Conservation (phyloP, 495 filamentous ascomycete species). For the Cudoniella acicularis region DNA sequence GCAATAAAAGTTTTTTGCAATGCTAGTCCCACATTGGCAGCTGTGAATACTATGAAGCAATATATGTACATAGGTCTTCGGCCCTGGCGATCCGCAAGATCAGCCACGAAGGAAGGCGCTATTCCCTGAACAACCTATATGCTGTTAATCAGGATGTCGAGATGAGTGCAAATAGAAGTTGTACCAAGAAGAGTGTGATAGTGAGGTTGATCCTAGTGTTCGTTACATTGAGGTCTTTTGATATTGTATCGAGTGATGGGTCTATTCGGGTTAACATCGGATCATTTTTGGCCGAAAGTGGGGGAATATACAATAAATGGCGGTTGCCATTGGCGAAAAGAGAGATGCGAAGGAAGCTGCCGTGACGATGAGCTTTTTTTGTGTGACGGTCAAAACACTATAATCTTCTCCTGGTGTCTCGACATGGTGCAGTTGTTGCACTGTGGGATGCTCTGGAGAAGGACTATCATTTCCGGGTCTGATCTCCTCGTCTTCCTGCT, state of each 20-base stretch:
- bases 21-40: slow-evolving; percentile 52
- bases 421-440: slow-evolving; percentile 1
- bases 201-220: slow-evolving; percentile 21
- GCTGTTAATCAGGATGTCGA: neutral
- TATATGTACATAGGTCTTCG: slow-evolving; percentile 53
- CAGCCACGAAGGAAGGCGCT: slow-evolving; percentile 54
- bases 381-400: slow-evolving; percentile 42
- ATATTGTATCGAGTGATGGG: slow-evolving; percentile 18
- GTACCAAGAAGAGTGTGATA: slow-evolving; percentile 21
- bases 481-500: too few relatives aligned
- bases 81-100: slow-evolving; percentile 51
- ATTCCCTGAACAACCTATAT: slow-evolving; percentile 51
- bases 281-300: too few relatives aligned
- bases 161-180: slow-evolving; percentile 25
- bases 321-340: slow-evolving; percentile 67
- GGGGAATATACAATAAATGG: slow-evolving; percentile 54
- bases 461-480: too few relatives aligned
- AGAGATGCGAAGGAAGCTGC: slow-evolving; percentile 58
- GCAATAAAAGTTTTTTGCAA: slow-evolving; percentile 47
- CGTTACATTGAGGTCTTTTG: slow-evolving; percentile 17
- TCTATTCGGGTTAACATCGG: slow-evolving; percentile 1
- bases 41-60: slow-evolving; percentile 48
- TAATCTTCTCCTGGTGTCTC: slow-evolving; percentile 10
- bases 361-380: slow-evolving; percentile 59
- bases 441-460: slow-evolving; percentile 10